Percentiles rank a stretch among this genome's conserved stretches.
phyloP scores from a whole-genome alignment of 2,329 filamentous ascomycete species.

The Calonectria pauciramosa region DNA sequence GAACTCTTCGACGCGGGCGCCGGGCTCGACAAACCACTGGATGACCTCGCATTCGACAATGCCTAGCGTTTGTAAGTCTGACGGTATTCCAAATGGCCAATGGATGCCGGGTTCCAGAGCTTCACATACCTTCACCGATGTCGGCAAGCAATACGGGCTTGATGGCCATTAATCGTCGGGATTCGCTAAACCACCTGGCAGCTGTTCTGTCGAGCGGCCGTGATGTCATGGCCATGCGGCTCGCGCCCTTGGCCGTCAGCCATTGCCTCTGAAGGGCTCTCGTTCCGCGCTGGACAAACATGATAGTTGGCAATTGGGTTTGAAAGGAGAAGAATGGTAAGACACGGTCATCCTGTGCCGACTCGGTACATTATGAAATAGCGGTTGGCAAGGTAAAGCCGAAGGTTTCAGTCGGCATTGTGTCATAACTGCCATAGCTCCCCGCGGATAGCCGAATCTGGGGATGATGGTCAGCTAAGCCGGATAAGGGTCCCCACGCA shows the following conservation, averaged over 20 bases:
- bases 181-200: constrained; percentile 65
- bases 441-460: constrained; percentile 57
- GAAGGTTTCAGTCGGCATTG: constrained; percentile 54
- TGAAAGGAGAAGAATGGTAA: constrained; percentile 35
- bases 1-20: constrained; percentile 96
- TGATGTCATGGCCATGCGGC: constrained; percentile 50
- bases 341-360: constrained; percentile 26
- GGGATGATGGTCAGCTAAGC: constrained; percentile 44
- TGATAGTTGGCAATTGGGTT: constrained; percentile 47
- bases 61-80: constrained; percentile 64
- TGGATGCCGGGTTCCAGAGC: too few relatives aligned
- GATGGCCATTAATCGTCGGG: constrained; percentile 66
- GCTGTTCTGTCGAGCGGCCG: constrained; percentile 46
- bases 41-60: constrained; percentile 99
- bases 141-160: constrained; percentile 88
- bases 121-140: constrained; percentile 81
- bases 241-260: constrained; percentile 58
- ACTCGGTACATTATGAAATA: constrained; percentile 40
- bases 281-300: constrained; percentile 69
- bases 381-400: constrained; percentile 37
- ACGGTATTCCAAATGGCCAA: not conserved
- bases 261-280: constrained; percentile 66
- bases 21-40: constrained; percentile 98
- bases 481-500: constrained; percentile 38
- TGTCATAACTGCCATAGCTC: constrained; percentile 43